A percentile compares a stretch with the other conserved stretches of the same genome.
Evolutionary conservation across 169 alveolate genomes (phyloP).

Genomic region (Plasmodium inui): DNA sequence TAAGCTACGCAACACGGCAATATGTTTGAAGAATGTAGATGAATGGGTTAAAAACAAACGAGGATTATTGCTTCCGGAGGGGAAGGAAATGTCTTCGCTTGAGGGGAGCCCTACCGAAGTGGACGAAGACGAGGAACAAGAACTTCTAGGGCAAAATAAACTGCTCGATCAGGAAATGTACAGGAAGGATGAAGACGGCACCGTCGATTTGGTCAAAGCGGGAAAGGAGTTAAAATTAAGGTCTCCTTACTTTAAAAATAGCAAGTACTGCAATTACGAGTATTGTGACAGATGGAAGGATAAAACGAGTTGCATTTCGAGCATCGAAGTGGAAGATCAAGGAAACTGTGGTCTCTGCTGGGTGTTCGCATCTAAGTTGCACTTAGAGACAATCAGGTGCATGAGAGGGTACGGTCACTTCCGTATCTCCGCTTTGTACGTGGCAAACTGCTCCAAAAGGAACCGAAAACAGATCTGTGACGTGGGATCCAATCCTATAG

Average conservation of each 20-base stretch:
- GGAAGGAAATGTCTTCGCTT: not conserved
- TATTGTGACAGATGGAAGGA: constrained; percentile 52
- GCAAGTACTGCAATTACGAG: constrained; percentile 33
- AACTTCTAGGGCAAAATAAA: not conserved
- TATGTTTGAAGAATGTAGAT: constrained; percentile 31
- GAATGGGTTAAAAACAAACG: constrained; percentile 23
- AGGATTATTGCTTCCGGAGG: constrained; percentile 37
- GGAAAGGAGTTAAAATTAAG: not conserved
- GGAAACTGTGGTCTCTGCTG: constrained; percentile 72
- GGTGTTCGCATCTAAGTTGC: constrained; percentile 72
- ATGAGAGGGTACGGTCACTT: constrained; percentile 72
- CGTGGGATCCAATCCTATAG: constrained; percentile 30
- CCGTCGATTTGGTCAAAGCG: constrained; percentile 27
- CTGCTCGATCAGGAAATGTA: not conserved
- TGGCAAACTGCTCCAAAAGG: constrained; percentile 45
- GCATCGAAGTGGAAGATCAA: constrained; percentile 44
- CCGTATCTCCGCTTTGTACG: constrained; percentile 47
- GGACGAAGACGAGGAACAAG: not conserved
- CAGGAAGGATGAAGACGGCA: constrained; percentile 18
- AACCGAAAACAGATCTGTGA: constrained; percentile 4
- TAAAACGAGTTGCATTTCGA: constrained; percentile 34
- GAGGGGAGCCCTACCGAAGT: not conserved
- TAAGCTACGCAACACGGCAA: constrained; percentile 25
- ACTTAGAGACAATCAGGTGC: constrained; percentile 70
- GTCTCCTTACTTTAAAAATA: constrained; percentile 16